phyloP scores from a whole-genome alignment of 371 early-diverging fungal genomes.

The Parasitella parasitica region DNA sequence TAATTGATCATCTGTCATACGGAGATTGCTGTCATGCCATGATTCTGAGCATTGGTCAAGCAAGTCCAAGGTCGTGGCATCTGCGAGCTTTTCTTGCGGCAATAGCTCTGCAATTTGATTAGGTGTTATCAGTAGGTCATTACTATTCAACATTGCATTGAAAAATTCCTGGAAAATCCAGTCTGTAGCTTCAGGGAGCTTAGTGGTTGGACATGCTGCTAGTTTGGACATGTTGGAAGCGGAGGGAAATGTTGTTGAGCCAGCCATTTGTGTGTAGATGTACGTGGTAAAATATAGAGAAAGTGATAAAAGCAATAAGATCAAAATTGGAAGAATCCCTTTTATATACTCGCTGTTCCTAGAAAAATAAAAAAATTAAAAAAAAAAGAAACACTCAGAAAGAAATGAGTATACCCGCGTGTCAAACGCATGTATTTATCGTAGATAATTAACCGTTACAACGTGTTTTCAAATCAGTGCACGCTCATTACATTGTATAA shows the following conservation, averaged over 20 bases:
- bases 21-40: background rate
- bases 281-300: background rate
- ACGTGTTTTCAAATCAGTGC: background rate
- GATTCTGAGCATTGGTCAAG: background rate
- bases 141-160: background rate
- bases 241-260: conserved; percentile 14
- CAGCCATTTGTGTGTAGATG: background rate
- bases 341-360: background rate
- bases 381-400: too few relatives aligned
- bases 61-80: background rate
- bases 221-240: conserved; percentile 14
- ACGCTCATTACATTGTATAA: background rate
- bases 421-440: conserved; percentile 1
- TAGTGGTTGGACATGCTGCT: conserved; percentile 16
- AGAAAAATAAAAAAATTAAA: too few relatives aligned
- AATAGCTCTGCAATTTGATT: background rate
- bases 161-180: conserved; percentile 22
- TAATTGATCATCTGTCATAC: background rate
- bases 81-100: background rate
- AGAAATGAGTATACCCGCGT: background rate
- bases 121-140: background rate
- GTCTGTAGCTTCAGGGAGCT: conserved; percentile 17
- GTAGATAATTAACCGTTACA: background rate
- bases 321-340: background rate
- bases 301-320: background rate